A percentile compares a stretch with the other conserved stretches of the same genome.
These are phyloP conservation scores for Acer campestre DNA, from an alignment of 345 rosid species.

Conservation along the genomic window DNA sequence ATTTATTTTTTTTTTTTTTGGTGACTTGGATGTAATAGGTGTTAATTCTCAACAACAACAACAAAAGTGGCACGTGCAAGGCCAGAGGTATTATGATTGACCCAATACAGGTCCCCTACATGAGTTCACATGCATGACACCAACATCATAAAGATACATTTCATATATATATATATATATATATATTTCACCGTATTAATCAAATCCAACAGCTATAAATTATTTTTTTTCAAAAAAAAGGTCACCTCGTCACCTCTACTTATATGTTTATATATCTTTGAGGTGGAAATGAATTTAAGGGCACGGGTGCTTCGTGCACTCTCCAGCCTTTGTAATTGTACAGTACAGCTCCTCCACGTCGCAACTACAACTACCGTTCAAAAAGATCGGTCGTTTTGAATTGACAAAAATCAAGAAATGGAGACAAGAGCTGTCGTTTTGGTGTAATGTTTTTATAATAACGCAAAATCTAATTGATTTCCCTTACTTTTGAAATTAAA, in stretches of 20 bases:
- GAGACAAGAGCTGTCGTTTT: constrained; percentile 5
- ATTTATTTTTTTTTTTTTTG: too few relatives aligned
- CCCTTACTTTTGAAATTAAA: background rate
- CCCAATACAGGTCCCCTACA: background rate
- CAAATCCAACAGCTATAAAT: too few relatives aligned
- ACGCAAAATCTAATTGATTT: background rate
- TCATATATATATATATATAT: too few relatives aligned
- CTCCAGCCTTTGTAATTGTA: background rate
- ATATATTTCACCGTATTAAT: too few relatives aligned
- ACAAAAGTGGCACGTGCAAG: background rate
- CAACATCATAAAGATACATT: constrained; percentile 4
- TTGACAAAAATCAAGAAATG: background rate
- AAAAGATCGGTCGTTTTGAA: background rate
- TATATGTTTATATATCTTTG: background rate
- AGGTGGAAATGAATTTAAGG: constrained; percentile 29
- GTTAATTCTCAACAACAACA: background rate
- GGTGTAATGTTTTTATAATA: background rate
- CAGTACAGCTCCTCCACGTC: constrained; percentile 6
- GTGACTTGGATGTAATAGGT: too few relatives aligned
- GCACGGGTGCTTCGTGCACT: constrained; percentile 50
- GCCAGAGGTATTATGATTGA: background rate
- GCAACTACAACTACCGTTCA: constrained; percentile 21
- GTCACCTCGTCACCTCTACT: too few relatives aligned
- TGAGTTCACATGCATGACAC: constrained; percentile 34
- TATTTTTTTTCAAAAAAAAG: too few relatives aligned